Percentiles rank a stretch among this genome's conserved stretches.
phyloP scores from a whole-genome alignment of 2,329 filamentous ascomycete genomes.

The Cryphonectria radicalis region DNA sequence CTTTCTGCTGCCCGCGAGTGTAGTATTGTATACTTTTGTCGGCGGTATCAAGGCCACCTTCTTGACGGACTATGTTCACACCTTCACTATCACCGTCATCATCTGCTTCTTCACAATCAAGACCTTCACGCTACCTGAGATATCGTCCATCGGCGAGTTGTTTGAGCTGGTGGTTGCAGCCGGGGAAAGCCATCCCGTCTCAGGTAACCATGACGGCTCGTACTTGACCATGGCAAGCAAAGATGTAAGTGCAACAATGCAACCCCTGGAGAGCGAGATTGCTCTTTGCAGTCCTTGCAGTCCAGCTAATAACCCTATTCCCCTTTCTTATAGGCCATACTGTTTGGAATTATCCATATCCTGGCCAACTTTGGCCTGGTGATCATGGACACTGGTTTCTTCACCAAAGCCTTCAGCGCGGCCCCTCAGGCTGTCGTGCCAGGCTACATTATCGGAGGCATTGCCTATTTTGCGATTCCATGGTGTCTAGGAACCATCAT shows the following conservation, averaged over 20 bases:
- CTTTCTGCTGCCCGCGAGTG: constrained; percentile 47
- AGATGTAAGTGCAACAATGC: constrained; percentile 35
- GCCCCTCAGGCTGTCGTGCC: constrained; percentile 52
- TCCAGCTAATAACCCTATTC: background rate
- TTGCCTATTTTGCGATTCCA: constrained; percentile 58
- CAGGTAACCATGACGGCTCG: constrained; percentile 56
- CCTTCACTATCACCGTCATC: constrained; percentile 57
- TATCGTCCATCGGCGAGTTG: constrained; percentile 52
- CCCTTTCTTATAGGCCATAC: constrained; percentile 43
- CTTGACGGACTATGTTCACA: constrained; percentile 59
- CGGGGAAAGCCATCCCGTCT: constrained; percentile 48
- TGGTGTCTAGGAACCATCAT: constrained; percentile 58
- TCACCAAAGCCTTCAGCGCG: constrained; percentile 56
- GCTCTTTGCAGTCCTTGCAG: background rate
- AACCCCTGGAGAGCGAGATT: background rate
- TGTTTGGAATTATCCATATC: constrained; percentile 54
- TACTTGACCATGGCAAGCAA: constrained; percentile 62
- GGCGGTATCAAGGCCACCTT: constrained; percentile 47
- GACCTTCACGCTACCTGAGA: constrained; percentile 41
- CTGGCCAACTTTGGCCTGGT: constrained; percentile 57
- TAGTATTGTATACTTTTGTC: constrained; percentile 45
- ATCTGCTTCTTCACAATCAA: constrained; percentile 54
- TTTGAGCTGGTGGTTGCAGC: constrained; percentile 55
- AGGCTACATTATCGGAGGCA: constrained; percentile 55
- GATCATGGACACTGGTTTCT: constrained; percentile 59